Conservation (phyloP, 148 eudicot genomes). For the Beta vulgaris region DNA sequence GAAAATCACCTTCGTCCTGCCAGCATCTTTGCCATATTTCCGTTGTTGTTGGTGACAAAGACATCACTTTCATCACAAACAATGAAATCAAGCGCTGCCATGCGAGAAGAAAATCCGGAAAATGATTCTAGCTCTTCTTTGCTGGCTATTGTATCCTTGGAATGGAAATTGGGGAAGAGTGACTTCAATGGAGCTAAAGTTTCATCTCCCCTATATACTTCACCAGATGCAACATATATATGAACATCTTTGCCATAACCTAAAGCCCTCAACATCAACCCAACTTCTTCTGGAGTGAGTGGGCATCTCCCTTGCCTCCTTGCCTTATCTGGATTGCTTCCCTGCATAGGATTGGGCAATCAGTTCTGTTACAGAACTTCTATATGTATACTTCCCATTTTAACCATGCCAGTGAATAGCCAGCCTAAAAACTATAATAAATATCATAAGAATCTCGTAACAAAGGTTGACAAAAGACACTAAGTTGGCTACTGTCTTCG, state of each 20-base stretch:
- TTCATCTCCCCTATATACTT: conserved; percentile 86
- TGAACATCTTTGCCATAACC: conserved; percentile 81
- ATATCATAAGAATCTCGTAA: background rate
- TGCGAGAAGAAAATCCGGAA: conserved; percentile 83
- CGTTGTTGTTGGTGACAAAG: conserved; percentile 95
- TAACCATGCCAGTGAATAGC: background rate
- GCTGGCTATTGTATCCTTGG: conserved; percentile 85
- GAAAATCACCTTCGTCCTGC: conserved; percentile 82
- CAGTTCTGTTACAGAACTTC: background rate
- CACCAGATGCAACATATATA: conserved; percentile 96
- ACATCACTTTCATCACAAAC: conserved; percentile 99
- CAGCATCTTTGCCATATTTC: conserved; percentile 96
- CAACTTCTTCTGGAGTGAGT: conserved; percentile 97
- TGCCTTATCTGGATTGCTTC: conserved; percentile 72
- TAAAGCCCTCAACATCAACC: conserved; percentile 91
- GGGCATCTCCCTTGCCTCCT: conserved; percentile 98
- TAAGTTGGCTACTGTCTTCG: background rate
- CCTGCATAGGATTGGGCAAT: conserved; percentile 43
- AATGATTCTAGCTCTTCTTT: conserved; percentile 74
- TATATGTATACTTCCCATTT: conserved; percentile 3
- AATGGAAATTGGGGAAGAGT: conserved; percentile 86
- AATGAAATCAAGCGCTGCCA: conserved; percentile 95
- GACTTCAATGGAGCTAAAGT: conserved; percentile 82
- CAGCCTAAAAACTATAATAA: background rate
- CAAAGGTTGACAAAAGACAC: background rate